Base-by-base conservation (phyloP, 345 rosid genomes). In the Eucalyptus shirleyi region DNA sequence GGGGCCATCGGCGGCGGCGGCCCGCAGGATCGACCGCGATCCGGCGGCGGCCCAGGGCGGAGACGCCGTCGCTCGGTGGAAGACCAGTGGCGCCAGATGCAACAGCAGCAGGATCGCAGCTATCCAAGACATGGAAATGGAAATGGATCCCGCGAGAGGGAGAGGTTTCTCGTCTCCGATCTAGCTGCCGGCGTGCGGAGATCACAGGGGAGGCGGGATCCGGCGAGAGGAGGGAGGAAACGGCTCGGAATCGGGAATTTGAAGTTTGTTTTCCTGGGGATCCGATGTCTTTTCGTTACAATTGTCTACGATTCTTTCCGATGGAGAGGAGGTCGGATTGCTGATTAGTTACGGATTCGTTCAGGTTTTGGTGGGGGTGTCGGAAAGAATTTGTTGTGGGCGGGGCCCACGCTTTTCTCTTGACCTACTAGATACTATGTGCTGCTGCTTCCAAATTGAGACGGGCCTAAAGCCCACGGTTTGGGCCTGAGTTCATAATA, bases 1-100 rank as follows among this genome's bases (percentile, higher is more conserved):
- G 60, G 51, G 90, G 45, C 83, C 90, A 37, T 19, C 89, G 69
- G 44, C 85, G 87, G 91, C 77, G 72, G 95, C 88, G 2, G 92
- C 94, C 49, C 97, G 95, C 87, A 97, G 97, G 86, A 95, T 89
- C 50, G 95, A 92, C 7, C 98, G 97, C 81, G 98, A 97, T 92
- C 95, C 93, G 40, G 86, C 89, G 40, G 91, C 32, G 50, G 44
- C 32, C 50, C 49, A 50, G 87, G 81, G 42, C 40, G 81, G 42
- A 34, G 44, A 19, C 83, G 83, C 83, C 28, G 83, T 23, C 83
- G 83, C 83, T 23, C 55, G 89, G 86, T 91, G 91, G 50, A 85
- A 90, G 94, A 90, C 89, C 77, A 91, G 69, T n/a, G 55, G 89
- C 21, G 85, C 55, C 77, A 94, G 89, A 91, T 85, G 42, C 83